Evolutionary conservation across 768 basidiomycete species (phyloP).

Genomic region (Tremella yokohamensis): DNA sequence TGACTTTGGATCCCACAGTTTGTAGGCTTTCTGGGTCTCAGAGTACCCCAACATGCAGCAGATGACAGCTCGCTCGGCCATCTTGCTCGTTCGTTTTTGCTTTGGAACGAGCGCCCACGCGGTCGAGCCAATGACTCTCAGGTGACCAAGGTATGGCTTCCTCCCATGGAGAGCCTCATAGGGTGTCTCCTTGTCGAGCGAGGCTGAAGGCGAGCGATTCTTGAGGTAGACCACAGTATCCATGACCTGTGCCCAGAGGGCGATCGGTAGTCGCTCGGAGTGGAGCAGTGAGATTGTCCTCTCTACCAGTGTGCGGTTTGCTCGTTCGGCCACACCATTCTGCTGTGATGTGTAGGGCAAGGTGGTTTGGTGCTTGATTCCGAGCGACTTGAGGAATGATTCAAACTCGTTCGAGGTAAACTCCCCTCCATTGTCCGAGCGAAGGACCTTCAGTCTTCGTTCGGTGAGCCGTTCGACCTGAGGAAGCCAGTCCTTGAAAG

Average conservation of each 20-base stretch:
- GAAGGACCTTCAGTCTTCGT: conserved; percentile 8
- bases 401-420: conserved; percentile 9
- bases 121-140: conserved; percentile 6
- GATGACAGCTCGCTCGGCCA: conserved; percentile 2
- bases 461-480: conserved; percentile 7
- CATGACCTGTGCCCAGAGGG: conserved; percentile 10
- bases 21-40: conserved; percentile 6
- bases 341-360: conserved; percentile 11
- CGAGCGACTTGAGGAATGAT: conserved; percentile 3
- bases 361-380: conserved; percentile 9
- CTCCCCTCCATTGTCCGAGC: conserved; percentile 13
- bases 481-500: conserved; percentile 12
- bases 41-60: conserved; percentile 7
- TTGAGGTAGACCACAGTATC: conserved; percentile 12
- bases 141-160: conserved; percentile 1
- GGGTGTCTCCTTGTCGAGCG: conserved; percentile 6
- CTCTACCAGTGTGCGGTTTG: conserved; percentile 9
- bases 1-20: conserved; percentile 8
- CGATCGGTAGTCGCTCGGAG: conserved; percentile 8
- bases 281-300: conserved; percentile 6
- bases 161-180: not conserved
- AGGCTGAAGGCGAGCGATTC: conserved; percentile 10
- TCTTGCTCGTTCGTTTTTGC: conserved; percentile 4
- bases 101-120: conserved; percentile 5
- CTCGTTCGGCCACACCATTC: conserved; percentile 11